Evolutionary conservation across 495 filamentous ascomycete species (phyloP), one percentile per base, ranked within the genome.

Genomic region (Aspergillus hancockii): DNA sequence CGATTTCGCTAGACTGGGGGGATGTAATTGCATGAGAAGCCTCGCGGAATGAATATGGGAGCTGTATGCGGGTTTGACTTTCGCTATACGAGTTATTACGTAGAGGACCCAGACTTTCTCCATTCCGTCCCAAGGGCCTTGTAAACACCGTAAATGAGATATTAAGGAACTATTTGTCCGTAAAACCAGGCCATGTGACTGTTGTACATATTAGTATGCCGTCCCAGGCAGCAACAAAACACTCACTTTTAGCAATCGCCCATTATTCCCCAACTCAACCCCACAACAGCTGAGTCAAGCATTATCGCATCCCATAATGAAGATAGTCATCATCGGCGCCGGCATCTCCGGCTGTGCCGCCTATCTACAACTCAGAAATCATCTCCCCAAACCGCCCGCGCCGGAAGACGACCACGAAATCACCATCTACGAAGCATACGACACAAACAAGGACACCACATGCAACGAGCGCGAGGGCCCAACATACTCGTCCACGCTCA

Each of bases 271-370:
- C 46, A 25, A 4, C 3, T 28, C 25, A 57, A 23, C n/a, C n/a
- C 55, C 31, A 47, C 51, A 36, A 67, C 34, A 28, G 25, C 7
- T 3, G 25, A 28, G 25, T 28, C 25, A 28, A 3, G 34, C 34
- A 36, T 14, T 36, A 36, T 9, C 34, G 12, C 12, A 36, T 36
- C 2, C 9, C 4, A 18, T 7, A 8, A 84, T 83, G 82, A 81
- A 79, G 58, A 79, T 85, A 55, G 72, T 79, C 54, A 83, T 85
- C 28, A 65, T 83, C 23, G 82, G 82, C 49, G 81, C 66, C 41
- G 82, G 82, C 43, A 80, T 84, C 58, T 63, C 71, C 45, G 82
- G 82, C 32, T 74, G 78, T 19, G 49, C 78, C 8, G 67, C 71
- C 36, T 83, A 82, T 55, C 72, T 83, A n/a, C 67, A 68, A 31